A percentile compares a stretch with the other conserved stretches of the same genome.
Conservation (phyloP, 2,329 filamentous ascomycete species). For the Dichotomopilus funicola region DNA sequence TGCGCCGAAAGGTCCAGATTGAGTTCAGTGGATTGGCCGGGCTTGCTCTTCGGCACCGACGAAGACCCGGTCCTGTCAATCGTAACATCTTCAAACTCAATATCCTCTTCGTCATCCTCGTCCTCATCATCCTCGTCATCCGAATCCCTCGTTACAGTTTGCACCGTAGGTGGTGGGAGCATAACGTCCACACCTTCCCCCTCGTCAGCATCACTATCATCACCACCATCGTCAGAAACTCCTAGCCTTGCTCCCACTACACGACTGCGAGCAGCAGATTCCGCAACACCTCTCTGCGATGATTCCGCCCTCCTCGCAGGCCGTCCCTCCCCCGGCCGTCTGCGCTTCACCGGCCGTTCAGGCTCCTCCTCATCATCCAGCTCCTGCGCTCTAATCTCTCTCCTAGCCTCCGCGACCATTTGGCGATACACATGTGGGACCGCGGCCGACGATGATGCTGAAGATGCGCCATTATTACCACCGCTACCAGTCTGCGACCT, state of each 20-base stretch:
- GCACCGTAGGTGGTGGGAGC: constrained; percentile 41
- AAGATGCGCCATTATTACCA: neutral
- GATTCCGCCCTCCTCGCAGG: neutral
- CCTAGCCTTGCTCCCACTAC: no score
- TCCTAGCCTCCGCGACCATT: constrained; percentile 16
- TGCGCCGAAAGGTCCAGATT: constrained; percentile 49
- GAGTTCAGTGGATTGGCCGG: constrained; percentile 32
- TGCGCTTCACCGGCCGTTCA: constrained; percentile 38
- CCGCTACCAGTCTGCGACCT: neutral
- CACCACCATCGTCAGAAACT: no score
- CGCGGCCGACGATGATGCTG: neutral
- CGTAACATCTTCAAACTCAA: constrained; percentile 45
- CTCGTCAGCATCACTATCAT: constrained; percentile 28
- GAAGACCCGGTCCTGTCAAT: constrained; percentile 27
- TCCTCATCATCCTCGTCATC: constrained; percentile 34
- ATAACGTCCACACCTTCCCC: constrained; percentile 46
- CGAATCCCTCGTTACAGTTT: constrained; percentile 45
- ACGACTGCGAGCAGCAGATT: no score
- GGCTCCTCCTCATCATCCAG: neutral
- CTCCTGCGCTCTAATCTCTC: neutral
- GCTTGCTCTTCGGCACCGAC: constrained; percentile 18
- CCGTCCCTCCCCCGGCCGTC: constrained; percentile 29
- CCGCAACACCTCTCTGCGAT: neutral
- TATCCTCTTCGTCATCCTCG: constrained; percentile 32
- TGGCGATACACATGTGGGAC: constrained; percentile 21